Base-by-base conservation (phyloP, 1,284 basidiomycete species). In the Irpex sp. region DNA sequence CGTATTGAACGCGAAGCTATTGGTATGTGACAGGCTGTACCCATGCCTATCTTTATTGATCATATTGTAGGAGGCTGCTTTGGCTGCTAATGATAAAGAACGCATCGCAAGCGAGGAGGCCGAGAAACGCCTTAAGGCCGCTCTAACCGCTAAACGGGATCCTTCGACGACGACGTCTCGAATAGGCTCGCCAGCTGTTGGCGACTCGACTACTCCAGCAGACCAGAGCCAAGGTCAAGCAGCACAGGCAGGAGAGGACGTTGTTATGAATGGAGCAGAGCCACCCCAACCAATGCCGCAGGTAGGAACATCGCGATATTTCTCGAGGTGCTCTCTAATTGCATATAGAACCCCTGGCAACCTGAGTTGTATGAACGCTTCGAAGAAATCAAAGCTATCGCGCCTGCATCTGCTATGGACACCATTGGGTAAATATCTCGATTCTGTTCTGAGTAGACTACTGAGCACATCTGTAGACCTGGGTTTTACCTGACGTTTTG, bases 401-500 rank as follows among this genome's bases (percentile, higher is more conserved):
- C 89, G 5, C 90, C 92, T 39, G 79, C 81, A 17, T 84, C 81
- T 65, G 85, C 84, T 6, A 81, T 79, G 59, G 83, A 89, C 46
- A 75, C 87, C 58, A 84, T 95, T 67, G 92, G 93, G 92, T 93
- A 70, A 26, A 26, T 26, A 4, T 26, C 4, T 26, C 4, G 26
- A 26, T 26, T 26, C 26, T 26, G 3, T 26, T 26, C 26, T 26
- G 26, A 26, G 26, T 26, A 26, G 4, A 26, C 26, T 11, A 43
- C 49, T 35, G 65, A 60, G 60, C 64, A n/a, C 63, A 55, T 59
- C 17, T 60, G 36, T 37, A 95, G 94, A 4, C 88, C 93, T 37
- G 90, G 88, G 1, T 98, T 98, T 77, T 96, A 95, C 69, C 78
- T 93, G 50, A 94, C 94, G 0, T 98, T 97, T 77, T 98, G 96